phyloP scores from a whole-genome alignment of 2,329 filamentous ascomycete species.

The Exophiala sp. region DNA sequence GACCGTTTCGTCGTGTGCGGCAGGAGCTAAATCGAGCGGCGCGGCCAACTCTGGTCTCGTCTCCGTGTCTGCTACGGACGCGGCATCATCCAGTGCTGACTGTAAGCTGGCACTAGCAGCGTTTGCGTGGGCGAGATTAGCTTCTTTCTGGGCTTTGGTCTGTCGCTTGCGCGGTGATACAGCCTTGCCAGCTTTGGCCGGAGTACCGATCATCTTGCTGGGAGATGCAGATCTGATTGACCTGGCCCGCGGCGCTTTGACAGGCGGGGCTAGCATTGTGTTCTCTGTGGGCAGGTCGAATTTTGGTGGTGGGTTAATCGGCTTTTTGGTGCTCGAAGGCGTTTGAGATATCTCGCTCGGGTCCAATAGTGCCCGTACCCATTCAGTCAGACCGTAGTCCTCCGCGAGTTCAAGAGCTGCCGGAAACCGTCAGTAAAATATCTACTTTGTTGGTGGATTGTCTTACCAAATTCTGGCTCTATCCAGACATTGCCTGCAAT shows the following conservation, averaged over 20 bases:
- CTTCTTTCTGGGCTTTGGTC: conserved; percentile 48
- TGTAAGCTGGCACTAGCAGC: conserved; percentile 49
- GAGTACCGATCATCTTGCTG: conserved; percentile 38
- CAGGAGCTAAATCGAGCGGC: conserved; percentile 5
- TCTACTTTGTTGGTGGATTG: not conserved
- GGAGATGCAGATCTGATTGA: conserved; percentile 59
- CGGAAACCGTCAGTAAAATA: conserved; percentile 19
- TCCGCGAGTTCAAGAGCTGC: conserved; percentile 76
- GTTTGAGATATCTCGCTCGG: conserved; percentile 71
- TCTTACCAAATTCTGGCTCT: conserved; percentile 65
- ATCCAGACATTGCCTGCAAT: conserved; percentile 98
- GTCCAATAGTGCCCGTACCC: conserved; percentile 91
- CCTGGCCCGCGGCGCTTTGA: conserved; percentile 38
- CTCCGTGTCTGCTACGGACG: conserved; percentile 31
- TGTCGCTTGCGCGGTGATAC: conserved; percentile 53
- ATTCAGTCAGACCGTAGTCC: conserved; percentile 80
- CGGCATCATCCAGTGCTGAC: conserved; percentile 45
- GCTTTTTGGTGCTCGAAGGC: conserved; percentile 66
- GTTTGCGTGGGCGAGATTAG: conserved; percentile 47
- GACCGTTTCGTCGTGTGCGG: conserved; percentile 48
- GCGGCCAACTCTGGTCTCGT: conserved; percentile 15
- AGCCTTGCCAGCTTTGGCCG: conserved; percentile 34
- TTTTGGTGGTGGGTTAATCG: conserved; percentile 76
- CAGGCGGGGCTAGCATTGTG: conserved; percentile 29
- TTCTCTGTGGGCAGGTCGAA: conserved; percentile 59